A percentile compares a stretch with the other conserved stretches of the same genome.
phyloP scores from a whole-genome alignment of 2,329 filamentous ascomycete genomes.

The Basipetospora chlamydospora region DNA sequence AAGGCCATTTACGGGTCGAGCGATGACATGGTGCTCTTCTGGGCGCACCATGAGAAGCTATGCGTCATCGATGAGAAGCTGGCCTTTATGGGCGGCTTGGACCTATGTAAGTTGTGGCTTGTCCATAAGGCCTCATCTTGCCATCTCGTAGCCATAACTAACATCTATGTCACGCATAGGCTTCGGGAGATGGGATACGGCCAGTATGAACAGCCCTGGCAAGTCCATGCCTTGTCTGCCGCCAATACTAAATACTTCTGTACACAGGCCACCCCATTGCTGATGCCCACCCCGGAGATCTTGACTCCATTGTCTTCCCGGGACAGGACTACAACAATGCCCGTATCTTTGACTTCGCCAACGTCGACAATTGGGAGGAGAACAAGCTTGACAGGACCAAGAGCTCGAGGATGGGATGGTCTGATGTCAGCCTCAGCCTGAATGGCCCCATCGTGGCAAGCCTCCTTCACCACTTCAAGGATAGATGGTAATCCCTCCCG shows the following conservation, averaged over 20 bases:
- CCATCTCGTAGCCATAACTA: too few relatives aligned
- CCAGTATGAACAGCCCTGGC: conserved; percentile 30
- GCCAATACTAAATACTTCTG: neutral
- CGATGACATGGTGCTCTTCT: conserved; percentile 72
- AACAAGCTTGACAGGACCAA: conserved; percentile 75
- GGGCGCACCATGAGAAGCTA: conserved; percentile 89
- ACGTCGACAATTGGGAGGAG: conserved; percentile 64
- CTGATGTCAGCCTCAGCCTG: conserved; percentile 67
- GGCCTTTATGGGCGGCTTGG: conserved; percentile 84
- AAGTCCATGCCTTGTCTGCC: neutral
- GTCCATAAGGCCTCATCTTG: too few relatives aligned
- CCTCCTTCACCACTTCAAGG: conserved; percentile 62
- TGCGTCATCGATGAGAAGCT: conserved; percentile 64
- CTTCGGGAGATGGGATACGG: conserved; percentile 81
- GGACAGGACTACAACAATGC: conserved; percentile 93
- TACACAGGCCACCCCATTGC: conserved; percentile 57
- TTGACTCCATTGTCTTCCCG: conserved; percentile 66
- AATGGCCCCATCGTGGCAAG: conserved; percentile 62
- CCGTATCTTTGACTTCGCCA: conserved; percentile 64
- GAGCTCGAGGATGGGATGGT: conserved; percentile 84
- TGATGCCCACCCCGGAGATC: conserved; percentile 65
- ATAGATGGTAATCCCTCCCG: conserved; percentile 47
- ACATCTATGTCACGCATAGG: conserved; percentile 22
- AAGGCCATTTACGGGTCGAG: conserved; percentile 70
- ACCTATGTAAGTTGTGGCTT: conserved; percentile 50